Evolutionary conservation across 257 asterid genomes (phyloP).

Genomic region (Lantana camara): DNA sequence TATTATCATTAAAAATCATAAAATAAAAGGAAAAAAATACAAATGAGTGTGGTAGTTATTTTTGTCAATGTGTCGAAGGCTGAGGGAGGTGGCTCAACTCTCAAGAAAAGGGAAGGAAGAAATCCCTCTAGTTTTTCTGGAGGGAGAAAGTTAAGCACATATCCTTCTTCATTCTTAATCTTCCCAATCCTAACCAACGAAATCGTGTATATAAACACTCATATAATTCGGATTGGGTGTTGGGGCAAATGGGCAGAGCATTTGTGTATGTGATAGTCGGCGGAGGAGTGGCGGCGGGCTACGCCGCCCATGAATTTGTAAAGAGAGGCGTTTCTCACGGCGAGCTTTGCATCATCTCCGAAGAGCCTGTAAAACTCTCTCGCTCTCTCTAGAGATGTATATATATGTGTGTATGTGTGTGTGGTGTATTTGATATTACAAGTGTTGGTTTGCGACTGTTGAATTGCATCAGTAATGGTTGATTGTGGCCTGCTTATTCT

Average conservation of each 20-base stretch:
- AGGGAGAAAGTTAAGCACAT: conserved; percentile 5
- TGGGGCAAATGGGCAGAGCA: conserved; percentile 79
- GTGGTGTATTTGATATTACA: too few species aligned
- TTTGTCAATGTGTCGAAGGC: not conserved
- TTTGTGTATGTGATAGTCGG: conserved; percentile 90
- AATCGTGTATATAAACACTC: not conserved
- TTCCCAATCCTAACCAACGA: not conserved
- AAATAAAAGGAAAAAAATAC: not conserved
- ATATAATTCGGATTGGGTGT: not conserved
- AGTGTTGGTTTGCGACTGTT: too few species aligned
- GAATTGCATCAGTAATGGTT: too few species aligned
- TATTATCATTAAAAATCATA: not conserved
- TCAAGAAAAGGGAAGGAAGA: conserved; percentile 36
- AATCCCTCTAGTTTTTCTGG: not conserved
- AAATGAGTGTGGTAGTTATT: not conserved
- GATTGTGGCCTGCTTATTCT: too few species aligned
- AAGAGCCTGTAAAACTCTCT: conserved; percentile 64
- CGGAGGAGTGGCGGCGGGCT: conserved; percentile 96
- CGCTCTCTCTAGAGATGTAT: not conserved
- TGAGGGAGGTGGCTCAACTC: conserved; percentile 27
- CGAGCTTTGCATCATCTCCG: conserved; percentile 95
- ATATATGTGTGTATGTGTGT: not conserved
- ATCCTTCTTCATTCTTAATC: conserved; percentile 11
- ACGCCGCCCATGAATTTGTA: conserved; percentile 90
- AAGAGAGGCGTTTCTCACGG: conserved; percentile 70